A percentile compares a stretch with the other conserved stretches of the same genome.
Evolutionary conservation across 306 rosid species (phyloP).

Genomic region (Aeschynomene evenia): DNA sequence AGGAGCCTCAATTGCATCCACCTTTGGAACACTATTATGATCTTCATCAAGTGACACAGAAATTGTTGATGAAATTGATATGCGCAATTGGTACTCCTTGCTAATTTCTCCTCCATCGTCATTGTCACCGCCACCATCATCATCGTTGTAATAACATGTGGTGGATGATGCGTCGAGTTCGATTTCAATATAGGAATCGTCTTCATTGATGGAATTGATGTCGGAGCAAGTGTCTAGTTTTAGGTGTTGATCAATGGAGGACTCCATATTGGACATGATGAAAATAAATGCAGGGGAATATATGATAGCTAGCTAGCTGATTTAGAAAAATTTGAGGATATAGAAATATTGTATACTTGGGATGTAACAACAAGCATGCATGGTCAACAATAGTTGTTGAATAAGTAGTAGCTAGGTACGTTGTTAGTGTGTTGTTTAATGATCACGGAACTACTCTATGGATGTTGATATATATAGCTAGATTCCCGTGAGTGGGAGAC

Average conservation of each 20-base stretch:
- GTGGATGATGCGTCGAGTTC: slow-evolving; percentile 10
- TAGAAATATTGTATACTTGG: no score
- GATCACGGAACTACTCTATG: not conserved
- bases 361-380: not conserved
- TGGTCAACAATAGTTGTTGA: not conserved
- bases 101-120: not conserved
- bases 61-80: slow-evolving; percentile 53
- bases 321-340: not conserved
- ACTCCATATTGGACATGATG: no score
- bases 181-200: slow-evolving; percentile 53
- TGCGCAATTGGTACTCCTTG: slow-evolving; percentile 33
- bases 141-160: not conserved
- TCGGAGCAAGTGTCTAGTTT: slow-evolving; percentile 24
- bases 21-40: not conserved
- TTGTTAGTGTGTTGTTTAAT: no score
- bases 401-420: not conserved
- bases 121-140: not conserved
- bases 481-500: not conserved
- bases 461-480: not conserved
- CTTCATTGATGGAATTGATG: slow-evolving; percentile 26
- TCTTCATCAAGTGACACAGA: slow-evolving; percentile 18
- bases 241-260: not conserved
- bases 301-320: not conserved
- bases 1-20: not conserved
- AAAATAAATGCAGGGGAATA: not conserved